Conservation (phyloP, 495 filamentous ascomycete genomes). For the Trichoderma reesei region DNA sequence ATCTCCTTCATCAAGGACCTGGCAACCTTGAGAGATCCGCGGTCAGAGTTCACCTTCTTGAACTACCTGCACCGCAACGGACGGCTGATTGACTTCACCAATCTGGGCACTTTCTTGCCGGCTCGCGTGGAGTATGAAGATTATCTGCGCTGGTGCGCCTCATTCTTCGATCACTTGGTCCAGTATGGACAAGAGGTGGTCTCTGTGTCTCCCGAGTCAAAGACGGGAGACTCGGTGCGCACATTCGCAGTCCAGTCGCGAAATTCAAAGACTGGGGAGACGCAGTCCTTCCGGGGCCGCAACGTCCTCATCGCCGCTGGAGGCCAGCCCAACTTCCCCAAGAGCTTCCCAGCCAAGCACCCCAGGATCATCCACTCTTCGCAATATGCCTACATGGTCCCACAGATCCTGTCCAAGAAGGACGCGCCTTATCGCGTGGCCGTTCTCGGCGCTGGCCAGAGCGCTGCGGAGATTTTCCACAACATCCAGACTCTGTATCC, state of each 20-base stretch:
- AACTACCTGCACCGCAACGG: conserved; percentile 79
- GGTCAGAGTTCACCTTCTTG: conserved; percentile 87
- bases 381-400: conserved; percentile 60
- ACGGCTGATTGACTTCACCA: conserved; percentile 79
- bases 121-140: conserved; percentile 85
- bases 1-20: conserved; percentile 97
- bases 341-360: conserved; percentile 49
- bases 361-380: conserved; percentile 77
- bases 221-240: conserved; percentile 33
- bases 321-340: conserved; percentile 69
- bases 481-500: conserved; percentile 77
- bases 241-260: conserved; percentile 37
- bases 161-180: conserved; percentile 69
- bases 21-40: conserved; percentile 77
- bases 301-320: conserved; percentile 85
- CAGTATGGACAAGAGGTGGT: conserved; percentile 69
- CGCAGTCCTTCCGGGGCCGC: conserved; percentile 40
- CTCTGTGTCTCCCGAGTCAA: conserved; percentile 42
- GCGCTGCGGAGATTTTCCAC: conserved; percentile 89
- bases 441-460: conserved; percentile 82
- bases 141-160: conserved; percentile 88
- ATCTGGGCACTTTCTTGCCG: conserved; percentile 80
- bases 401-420: conserved; percentile 48
- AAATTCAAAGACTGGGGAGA: conserved; percentile 26
- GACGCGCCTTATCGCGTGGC: conserved; percentile 59